Evolutionary conservation across 2,329 filamentous ascomycete species (phyloP), one percentile per base, ranked within the genome.

Genomic region (Bipolaris victoriae): DNA sequence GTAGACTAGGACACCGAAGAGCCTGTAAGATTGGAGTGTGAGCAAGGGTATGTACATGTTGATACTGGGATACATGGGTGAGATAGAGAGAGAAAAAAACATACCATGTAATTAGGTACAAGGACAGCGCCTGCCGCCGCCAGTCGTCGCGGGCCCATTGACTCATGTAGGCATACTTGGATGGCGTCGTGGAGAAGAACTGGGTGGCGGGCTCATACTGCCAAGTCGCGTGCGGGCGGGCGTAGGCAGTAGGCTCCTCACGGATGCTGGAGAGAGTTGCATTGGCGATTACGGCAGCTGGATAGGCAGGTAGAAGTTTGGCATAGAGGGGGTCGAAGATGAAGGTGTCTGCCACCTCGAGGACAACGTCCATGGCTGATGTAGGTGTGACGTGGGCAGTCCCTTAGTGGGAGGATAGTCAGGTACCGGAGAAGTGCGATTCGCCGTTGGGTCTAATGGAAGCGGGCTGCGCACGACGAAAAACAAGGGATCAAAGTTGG

Each of bases 61-160:
- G 16, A 31, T 31, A 10, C 18, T 37, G 11, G n/a, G 22, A 7
- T 29, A 9, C 2, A 29, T 10, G 10, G 10, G 40, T 7, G 4
- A 24, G 18, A 33, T 3, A 33, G 22, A 40, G 45, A 11, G 24
- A 7, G 24, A 7, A 26, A 7, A 29, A 10, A 24, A 33, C 66
- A 39, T 80, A 97, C 94, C 92, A 96, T 67, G 91, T 93, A 57
- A 97, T 91, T 46, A 95, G 72, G 76, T 90, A 96, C 58, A 97
- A 81, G 35, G 90, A 90, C 47, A 90, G 71, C 44, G 83, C 79
- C 77, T 97, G 93, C 64, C 94, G 86, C 65, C 81, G 85, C 55
- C 89, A 81, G 70, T 96, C 90, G 73, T 96, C 91, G 67, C 94
- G 85, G 15, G 87, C 80, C 87, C 87, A 90, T 39, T 84, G 81